These are phyloP conservation scores for Entomortierella lignicola DNA, from an alignment of 192 early-diverging fungal genomes.

Conservation along the genomic window DNA sequence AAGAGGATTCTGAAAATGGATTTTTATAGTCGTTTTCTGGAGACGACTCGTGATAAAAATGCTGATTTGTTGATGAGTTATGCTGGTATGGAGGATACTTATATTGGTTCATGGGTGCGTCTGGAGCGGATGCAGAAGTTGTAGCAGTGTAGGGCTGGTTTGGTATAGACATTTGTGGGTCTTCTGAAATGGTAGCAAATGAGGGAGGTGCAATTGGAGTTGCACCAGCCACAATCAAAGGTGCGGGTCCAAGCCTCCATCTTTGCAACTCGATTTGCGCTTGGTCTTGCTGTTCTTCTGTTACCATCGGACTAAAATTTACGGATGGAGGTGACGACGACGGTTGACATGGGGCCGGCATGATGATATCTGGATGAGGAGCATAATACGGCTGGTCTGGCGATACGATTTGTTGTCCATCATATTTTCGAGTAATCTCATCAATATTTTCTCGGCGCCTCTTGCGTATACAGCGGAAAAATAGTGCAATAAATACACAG, in stretches of 20 bases:
- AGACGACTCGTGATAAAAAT: no score
- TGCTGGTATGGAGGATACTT: no score
- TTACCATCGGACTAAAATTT: neutral
- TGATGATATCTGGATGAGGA: neutral
- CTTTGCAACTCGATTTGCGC: conserved; percentile 21
- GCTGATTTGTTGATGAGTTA: no score
- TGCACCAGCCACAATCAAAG: neutral
- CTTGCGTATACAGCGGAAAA: neutral
- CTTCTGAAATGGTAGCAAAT: neutral
- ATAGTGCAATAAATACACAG: neutral
- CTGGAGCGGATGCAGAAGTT: neutral
- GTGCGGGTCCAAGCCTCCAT: conserved; percentile 7
- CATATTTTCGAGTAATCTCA: neutral
- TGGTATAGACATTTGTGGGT: neutral
- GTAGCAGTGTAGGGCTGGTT: neutral
- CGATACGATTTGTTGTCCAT: neutral
- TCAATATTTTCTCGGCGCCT: conserved; percentile 5
- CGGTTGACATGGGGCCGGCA: neutral
- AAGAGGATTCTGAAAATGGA: neutral
- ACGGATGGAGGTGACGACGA: neutral
- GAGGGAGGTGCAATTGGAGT: conserved; percentile 3
- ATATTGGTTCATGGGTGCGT: neutral
- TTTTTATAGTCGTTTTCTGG: neutral
- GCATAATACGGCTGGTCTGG: neutral
- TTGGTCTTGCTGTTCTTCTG: conserved; percentile 11